These are phyloP conservation scores for Clonostachys rhizophaga DNA, from an alignment of 2,329 filamentous ascomycete genomes.

Conservation along the genomic window DNA sequence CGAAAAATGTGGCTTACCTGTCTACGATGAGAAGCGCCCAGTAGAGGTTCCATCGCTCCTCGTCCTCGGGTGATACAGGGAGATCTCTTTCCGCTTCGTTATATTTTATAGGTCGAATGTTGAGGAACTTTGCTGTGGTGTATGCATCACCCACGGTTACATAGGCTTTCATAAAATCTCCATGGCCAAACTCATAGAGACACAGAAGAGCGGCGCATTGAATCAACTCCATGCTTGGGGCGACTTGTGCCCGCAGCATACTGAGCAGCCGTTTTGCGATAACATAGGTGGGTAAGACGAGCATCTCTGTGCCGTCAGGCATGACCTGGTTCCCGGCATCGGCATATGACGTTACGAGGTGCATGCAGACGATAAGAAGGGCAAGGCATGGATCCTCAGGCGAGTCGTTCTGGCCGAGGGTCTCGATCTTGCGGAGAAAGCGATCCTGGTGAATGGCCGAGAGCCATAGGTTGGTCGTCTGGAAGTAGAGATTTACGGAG, in stretches of 20 bases:
- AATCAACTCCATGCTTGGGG: conserved; percentile 29
- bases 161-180: conserved; percentile 32
- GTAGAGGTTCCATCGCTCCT: conserved; percentile 33
- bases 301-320: conserved; percentile 28
- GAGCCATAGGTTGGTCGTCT: conserved; percentile 34
- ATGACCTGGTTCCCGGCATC: conserved; percentile 23
- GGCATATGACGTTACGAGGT: conserved; percentile 29
- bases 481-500: conserved; percentile 29
- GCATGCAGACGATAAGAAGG: conserved; percentile 35
- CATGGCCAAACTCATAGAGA: conserved; percentile 39
- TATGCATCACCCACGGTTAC: conserved; percentile 33
- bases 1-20: conserved; percentile 21
- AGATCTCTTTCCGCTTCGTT: conserved; percentile 19
- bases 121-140: conserved; percentile 25
- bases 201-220: conserved; percentile 34
- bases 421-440: conserved; percentile 23
- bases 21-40: conserved; percentile 38
- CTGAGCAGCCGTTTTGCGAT: conserved; percentile 29
- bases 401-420: conserved; percentile 10
- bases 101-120: conserved; percentile 27
- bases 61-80: conserved; percentile 21
- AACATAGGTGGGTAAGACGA: conserved; percentile 29
- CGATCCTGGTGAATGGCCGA: conserved; percentile 31
- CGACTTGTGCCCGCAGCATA: conserved; percentile 24
- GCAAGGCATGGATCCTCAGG: conserved; percentile 21